These are phyloP conservation scores for Aeschynomene evenia DNA, from an alignment of 306 rosid species.

Conservation along the genomic window DNA sequence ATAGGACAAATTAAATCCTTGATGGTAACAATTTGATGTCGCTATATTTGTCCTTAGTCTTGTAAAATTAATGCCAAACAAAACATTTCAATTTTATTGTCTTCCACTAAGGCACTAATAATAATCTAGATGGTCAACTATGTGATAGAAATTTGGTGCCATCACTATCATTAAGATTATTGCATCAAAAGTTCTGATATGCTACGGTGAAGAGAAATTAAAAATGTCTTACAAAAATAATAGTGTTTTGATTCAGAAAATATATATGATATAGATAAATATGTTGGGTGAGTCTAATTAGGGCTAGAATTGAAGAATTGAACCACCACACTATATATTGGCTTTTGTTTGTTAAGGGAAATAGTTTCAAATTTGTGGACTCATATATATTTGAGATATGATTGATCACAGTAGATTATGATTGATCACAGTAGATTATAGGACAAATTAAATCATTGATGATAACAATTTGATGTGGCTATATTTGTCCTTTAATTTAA, in stretches of 20 bases:
- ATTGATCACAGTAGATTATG: no score
- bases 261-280: no score
- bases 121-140: neutral
- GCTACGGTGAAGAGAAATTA: neutral
- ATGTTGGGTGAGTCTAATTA: neutral
- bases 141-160: neutral
- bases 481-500: neutral
- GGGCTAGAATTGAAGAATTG: neutral
- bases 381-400: neutral
- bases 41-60: neutral
- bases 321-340: no score
- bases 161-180: constrained; percentile 3
- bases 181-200: neutral
- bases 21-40: neutral
- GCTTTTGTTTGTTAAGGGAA: neutral
- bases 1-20: neutral
- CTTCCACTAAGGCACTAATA: neutral
- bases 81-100: neutral
- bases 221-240: neutral
- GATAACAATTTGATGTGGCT: neutral
- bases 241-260: neutral
- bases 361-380: neutral
- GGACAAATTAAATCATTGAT: neutral
- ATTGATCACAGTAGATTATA: no score
- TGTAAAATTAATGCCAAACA: constrained; percentile 2